Conservation (phyloP, 2,329 filamentous ascomycete genomes). For the Fusarium xyrophilum region DNA sequence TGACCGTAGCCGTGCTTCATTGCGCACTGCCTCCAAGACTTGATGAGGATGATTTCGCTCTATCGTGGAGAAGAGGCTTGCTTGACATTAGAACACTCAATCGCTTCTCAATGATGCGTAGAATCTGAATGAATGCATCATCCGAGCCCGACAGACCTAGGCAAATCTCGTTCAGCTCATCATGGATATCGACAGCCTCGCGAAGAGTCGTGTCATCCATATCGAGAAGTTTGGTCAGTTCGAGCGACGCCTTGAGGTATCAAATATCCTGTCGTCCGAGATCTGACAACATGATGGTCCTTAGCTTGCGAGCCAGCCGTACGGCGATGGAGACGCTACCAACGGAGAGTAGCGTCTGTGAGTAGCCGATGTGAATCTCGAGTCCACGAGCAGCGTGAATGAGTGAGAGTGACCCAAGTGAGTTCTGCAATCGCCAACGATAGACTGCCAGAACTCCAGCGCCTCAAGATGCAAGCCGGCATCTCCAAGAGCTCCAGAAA, state of each 20-base stretch:
- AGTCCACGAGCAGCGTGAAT: neutral
- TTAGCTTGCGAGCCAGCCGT: neutral
- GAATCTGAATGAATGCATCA: neutral
- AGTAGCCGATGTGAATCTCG: neutral
- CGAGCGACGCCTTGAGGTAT: neutral
- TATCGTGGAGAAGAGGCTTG: neutral
- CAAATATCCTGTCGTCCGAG: neutral
- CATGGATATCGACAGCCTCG: neutral
- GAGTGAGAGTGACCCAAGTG: neutral
- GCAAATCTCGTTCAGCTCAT: neutral
- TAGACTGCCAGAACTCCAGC: neutral
- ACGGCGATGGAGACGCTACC: neutral
- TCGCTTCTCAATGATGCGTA: neutral
- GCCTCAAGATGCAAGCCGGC: neutral
- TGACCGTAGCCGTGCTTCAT: neutral
- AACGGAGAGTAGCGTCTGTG: neutral
- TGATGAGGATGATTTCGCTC: neutral
- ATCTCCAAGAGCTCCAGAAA: neutral
- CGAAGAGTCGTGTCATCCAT: neutral
- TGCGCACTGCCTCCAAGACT: neutral
- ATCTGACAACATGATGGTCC: neutral
- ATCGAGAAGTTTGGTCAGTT: neutral
- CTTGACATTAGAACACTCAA: neutral
- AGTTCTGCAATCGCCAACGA: neutral
- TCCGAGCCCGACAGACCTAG: neutral